Evolutionary conservation across 108 stramenopile genomes (phyloP), one percentile per base, ranked within the genome.

Genomic region (Pseudonitzschia multistriata): DNA sequence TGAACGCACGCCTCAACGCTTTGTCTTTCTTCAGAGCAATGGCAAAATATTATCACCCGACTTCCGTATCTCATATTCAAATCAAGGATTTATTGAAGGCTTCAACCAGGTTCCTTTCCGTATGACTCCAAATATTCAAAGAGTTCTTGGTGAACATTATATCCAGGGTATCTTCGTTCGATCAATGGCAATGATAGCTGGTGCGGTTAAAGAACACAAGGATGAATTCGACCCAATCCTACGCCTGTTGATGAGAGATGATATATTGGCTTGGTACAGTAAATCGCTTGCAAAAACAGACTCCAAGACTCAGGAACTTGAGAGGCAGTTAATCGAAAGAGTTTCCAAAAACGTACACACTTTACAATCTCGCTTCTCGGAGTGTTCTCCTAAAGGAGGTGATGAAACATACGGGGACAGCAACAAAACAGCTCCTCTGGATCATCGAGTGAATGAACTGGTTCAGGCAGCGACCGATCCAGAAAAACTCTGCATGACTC

Each of bases 201-300:
- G 70, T 7, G 90, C 90, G 14, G 70, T 91, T 34, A 68, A 72
- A 25, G 60, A 76, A 55, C 70, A 84, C 48, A 67, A 63, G 36
- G 80, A 71, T n/a, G 74, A 86, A 30, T 75, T 94, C 45, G 88
- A 88, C 49, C 81, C 89, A 1, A 81, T 88, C 29, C 60, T 91
- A 1, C 83, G 85, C 27, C 69, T 94, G 29, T 71, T 94, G 30
- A 74, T 91, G 73, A 71, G 93, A 63, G 93, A 94, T 68, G 93
- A 94, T 67, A 87, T 94, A 14, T 68, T 94, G 39, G 77, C 93
- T 10, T 94, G 90, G 88, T 94, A 90, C 60, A 88, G 85, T 42
- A 91, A 91, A 71, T 83, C 88, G 15, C 75, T 84, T 49, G 79
- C 89, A 11, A 88, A 84, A 40, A 83, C 81, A 47, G 93, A 91